Percentiles rank a stretch among this genome's conserved stretches.
Evolutionary conservation across 192 early-diverging fungal species (phyloP).

Genomic region (Coemansia sp.): DNA sequence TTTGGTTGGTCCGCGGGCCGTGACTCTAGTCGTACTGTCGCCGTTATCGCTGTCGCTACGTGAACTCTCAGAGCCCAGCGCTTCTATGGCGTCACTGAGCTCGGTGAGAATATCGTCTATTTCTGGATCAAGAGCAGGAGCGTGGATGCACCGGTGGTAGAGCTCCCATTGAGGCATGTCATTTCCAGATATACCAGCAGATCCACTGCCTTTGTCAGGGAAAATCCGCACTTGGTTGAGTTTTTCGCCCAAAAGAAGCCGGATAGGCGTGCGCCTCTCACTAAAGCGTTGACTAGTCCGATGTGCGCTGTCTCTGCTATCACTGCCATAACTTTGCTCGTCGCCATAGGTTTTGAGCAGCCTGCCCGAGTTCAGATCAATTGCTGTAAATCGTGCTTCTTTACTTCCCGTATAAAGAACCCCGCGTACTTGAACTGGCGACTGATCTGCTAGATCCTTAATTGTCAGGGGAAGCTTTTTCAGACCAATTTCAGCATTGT

Average conservation of each 20-base stretch:
- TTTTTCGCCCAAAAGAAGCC: conserved; percentile 39
- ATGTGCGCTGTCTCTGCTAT: conserved; percentile 25
- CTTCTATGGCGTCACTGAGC: conserved; percentile 63
- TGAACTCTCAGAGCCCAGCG: conserved; percentile 40
- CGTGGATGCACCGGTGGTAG: conserved; percentile 33
- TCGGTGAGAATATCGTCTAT: conserved; percentile 37
- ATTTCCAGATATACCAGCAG: conserved; percentile 6
- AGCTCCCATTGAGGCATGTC: conserved; percentile 43
- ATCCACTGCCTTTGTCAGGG: conserved; percentile 4
- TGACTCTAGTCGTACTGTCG: conserved; percentile 11
- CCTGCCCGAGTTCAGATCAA: conserved; percentile 68
- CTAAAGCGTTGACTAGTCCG: conserved; percentile 18
- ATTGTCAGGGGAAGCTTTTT: conserved; percentile 69
- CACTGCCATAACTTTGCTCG: conserved; percentile 18
- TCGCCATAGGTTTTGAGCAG: conserved; percentile 63
- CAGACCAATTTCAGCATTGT: conserved; percentile 35
- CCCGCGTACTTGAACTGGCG: conserved; percentile 58
- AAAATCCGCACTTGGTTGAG: conserved; percentile 40
- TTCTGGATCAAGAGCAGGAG: conserved; percentile 38
- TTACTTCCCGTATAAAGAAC: conserved; percentile 70
- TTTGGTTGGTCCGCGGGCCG: conserved; percentile 30
- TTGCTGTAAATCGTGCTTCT: conserved; percentile 63
- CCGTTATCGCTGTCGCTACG: conserved; percentile 13
- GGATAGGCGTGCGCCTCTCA: conserved; percentile 9
- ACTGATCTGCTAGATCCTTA: conserved; percentile 66